Base-by-base conservation (phyloP, 768 basidiomycete species). In the Amanita subjunquillea region DNA sequence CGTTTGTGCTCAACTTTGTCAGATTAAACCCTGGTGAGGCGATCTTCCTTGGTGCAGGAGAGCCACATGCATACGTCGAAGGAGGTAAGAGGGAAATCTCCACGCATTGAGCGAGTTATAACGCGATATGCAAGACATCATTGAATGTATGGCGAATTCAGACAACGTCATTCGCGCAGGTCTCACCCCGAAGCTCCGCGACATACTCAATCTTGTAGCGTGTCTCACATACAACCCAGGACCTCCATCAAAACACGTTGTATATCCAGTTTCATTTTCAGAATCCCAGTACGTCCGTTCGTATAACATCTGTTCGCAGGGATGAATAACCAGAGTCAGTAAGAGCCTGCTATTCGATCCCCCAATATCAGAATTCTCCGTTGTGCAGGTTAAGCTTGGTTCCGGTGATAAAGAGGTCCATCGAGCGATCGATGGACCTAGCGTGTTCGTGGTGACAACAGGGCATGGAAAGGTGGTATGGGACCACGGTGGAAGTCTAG, bases 81-180 rank as follows among this genome's bases (percentile, higher is more conserved):
- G 96, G 96, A 65, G 93, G 94, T 91, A 59, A 56, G 81, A 48
- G 4, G 34, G 25, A 22, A 42, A 4, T 42, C 55, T 43, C 39
- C 49, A 36, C 13, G 46, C 59, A 27, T 54, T 56, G 38, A 15
- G 29, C 23, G 34, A 13, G 47, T 51, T 29, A 50, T 3, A 17
- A 15, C 48, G 38, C 38, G 45, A 9, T 29, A 3, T 29, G 38
- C 4, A 60, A 95, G 95, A 99, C 63, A 94, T 94, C 67, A 91
- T 98, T 63, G 96, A 98, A 64, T 95, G 92, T 71, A 98, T 98
- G 94, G 95, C 95, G 23, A 94, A 94, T 56, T 94, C 91, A 0
- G 96, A 99, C 71, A 98, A 98, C 66, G 96, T 99, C 66, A 94
- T 99, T 57, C 90, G 96, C 30, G 96, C 96, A 6, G 96, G 96